Evolutionary conservation across 140 eudicot genomes (phyloP).

Genomic region (Senecio squalidus): DNA sequence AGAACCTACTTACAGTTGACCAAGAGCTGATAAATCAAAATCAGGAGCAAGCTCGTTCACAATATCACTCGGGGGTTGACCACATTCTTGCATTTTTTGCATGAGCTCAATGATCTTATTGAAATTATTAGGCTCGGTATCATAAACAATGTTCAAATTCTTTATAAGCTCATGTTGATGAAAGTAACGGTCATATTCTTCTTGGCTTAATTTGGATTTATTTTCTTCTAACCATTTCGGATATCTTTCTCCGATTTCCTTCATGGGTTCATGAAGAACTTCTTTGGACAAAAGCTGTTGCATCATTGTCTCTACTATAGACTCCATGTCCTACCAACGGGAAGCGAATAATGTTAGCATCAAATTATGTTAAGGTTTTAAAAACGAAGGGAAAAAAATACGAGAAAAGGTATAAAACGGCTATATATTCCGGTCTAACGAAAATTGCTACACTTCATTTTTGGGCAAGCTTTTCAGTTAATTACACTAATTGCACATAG

Average conservation of each 20-base stretch:
- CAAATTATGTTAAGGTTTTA: background rate
- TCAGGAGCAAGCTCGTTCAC: conserved; percentile 92
- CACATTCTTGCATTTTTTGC: conserved; percentile 99
- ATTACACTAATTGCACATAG: background rate
- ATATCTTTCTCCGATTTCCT: conserved; percentile 91
- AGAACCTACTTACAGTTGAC: conserved; percentile 69
- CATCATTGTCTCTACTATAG: conserved; percentile 95
- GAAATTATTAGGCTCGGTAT: conserved; percentile 74
- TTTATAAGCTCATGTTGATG: conserved; percentile 71
- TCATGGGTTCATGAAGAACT: conserved; percentile 94
- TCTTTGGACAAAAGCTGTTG: conserved; percentile 95
- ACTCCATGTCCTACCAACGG: conserved; percentile 75
- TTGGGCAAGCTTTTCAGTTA: no score
- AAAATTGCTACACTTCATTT: background rate
- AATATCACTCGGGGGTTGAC: conserved; percentile 95
- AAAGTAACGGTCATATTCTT: conserved; percentile 59
- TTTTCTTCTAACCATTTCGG: conserved; percentile 93
- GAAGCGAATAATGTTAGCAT: background rate
- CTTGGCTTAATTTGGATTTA: conserved; percentile 57
- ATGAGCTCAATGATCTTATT: conserved; percentile 91
- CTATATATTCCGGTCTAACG: background rate
- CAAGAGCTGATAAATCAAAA: conserved; percentile 79
- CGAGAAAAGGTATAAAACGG: no score
- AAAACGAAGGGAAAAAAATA: background rate
- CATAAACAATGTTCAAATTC: conserved; percentile 72